phyloP scores from a whole-genome alignment of 108 stramenopile genomes.

The Epithemia pelagica region DNA sequence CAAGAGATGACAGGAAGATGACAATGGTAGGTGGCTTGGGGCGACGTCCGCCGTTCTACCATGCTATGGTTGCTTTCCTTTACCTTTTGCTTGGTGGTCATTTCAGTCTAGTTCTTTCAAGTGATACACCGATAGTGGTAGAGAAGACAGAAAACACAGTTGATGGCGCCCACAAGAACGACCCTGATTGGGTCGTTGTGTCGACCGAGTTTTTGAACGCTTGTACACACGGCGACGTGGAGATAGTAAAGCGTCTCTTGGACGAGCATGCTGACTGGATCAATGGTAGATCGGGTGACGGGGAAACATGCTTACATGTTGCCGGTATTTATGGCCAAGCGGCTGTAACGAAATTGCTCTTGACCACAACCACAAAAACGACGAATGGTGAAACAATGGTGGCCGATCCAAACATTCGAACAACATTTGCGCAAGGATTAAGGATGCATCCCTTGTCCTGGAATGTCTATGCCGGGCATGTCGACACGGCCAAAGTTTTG shows the following conservation, averaged over 20 bases:
- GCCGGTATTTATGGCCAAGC: constrained; percentile 47
- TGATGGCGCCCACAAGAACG: neutral
- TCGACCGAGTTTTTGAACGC: constrained; percentile 24
- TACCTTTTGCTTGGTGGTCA: too few species aligned
- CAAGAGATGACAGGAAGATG: too few species aligned
- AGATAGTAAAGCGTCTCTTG: constrained; percentile 15
- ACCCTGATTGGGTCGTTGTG: neutral
- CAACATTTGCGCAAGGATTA: constrained; percentile 55
- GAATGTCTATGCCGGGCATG: constrained; percentile 70
- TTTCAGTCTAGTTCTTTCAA: too few species aligned
- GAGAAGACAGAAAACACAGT: too few species aligned
- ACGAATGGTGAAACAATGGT: constrained; percentile 11
- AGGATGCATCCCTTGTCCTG: constrained; percentile 83
- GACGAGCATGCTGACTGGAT: constrained; percentile 33
- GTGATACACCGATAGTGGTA: too few species aligned
- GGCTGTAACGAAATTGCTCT: constrained; percentile 40
- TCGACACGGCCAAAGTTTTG: constrained; percentile 52
- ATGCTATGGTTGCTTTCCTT: too few species aligned
- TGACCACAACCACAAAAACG: constrained; percentile 2
- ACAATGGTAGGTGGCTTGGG: too few species aligned
- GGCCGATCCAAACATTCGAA: constrained; percentile 72
- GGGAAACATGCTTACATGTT: constrained; percentile 77
- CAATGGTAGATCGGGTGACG: constrained; percentile 39
- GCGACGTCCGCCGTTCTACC: too few species aligned
- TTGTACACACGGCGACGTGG: constrained; percentile 28